Percentiles rank a stretch among this genome's conserved stretches.
These are phyloP conservation scores for Coniella vitis DNA, from an alignment of 2,329 filamentous ascomycete species.

Conservation along the genomic window DNA sequence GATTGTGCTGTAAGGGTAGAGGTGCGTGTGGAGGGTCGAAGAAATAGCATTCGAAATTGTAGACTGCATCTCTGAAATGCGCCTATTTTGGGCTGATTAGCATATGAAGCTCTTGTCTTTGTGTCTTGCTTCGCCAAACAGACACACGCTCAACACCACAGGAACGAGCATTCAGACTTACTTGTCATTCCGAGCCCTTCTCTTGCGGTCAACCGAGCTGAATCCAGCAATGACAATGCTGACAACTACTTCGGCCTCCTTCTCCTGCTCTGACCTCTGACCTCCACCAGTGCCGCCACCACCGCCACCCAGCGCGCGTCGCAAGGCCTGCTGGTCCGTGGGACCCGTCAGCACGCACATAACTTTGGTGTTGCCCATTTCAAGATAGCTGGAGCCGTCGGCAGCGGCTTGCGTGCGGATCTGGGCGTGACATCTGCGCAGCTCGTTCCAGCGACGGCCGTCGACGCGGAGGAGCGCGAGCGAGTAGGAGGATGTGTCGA, in stretches of 20 bases:
- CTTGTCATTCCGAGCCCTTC: constrained; percentile 71
- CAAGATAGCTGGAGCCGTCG: constrained; percentile 87
- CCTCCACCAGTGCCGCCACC: constrained; percentile 32
- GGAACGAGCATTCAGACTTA: too few relatives aligned
- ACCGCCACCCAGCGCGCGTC: constrained; percentile 38
- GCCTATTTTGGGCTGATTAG: constrained; percentile 46
- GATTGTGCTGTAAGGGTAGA: constrained; percentile 86
- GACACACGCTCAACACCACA: too few relatives aligned
- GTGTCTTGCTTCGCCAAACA: too few relatives aligned
- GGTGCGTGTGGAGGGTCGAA: constrained; percentile 71
- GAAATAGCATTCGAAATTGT: constrained; percentile 73
- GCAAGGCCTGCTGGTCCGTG: constrained; percentile 47
- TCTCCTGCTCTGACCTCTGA: constrained; percentile 24
- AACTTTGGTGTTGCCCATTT: constrained; percentile 96
- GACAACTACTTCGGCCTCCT: constrained; percentile 65
- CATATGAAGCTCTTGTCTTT: too few relatives aligned
- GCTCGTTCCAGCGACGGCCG: constrained; percentile 92
- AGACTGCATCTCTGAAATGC: constrained; percentile 72
- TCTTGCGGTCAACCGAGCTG: constrained; percentile 77
- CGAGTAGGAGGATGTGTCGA: constrained; percentile 88
- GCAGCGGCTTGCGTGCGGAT: constrained; percentile 89
- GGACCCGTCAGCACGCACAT: constrained; percentile 89
- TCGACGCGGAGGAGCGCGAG: constrained; percentile 78
- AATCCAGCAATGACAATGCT: constrained; percentile 84
- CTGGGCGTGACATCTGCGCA: constrained; percentile 80